Conservation (phyloP, 176 grass and related monocot species). For the Musa troglodytarum region DNA sequence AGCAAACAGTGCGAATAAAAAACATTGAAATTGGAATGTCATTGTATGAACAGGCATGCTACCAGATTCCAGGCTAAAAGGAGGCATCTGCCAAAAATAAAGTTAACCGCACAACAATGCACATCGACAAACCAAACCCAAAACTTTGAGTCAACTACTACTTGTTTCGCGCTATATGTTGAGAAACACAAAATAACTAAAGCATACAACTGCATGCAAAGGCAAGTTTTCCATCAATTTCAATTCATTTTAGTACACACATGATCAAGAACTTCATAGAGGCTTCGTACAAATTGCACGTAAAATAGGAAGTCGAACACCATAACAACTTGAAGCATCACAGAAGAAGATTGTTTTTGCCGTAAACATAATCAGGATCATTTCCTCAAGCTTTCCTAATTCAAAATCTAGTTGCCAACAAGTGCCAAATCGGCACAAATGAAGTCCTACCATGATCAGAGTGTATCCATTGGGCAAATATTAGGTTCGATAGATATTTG, state of each 20-base stretch:
- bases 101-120: no score
- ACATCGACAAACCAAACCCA: no score
- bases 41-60: neutral
- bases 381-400: no score
- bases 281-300: no score
- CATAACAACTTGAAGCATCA: neutral
- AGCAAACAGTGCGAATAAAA: slow-evolving; percentile 1
- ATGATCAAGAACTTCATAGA: neutral
- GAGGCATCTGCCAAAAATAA: neutral
- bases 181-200: neutral
- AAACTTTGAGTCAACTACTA: no score
- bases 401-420: neutral
- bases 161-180: neutral
- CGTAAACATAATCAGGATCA: neutral
- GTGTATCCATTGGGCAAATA: no score
- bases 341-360: neutral
- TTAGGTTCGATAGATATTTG: no score
- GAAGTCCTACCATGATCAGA: no score
- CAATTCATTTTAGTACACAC: neutral
- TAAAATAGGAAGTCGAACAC: no score
- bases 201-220: neutral
- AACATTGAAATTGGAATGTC: neutral
- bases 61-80: neutral
- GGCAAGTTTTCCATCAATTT: neutral
- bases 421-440: no score